Evolutionary conservation across 1,284 basidiomycete species (phyloP), one percentile per base, ranked within the genome.

Genomic region (Kwoniella shivajii): DNA sequence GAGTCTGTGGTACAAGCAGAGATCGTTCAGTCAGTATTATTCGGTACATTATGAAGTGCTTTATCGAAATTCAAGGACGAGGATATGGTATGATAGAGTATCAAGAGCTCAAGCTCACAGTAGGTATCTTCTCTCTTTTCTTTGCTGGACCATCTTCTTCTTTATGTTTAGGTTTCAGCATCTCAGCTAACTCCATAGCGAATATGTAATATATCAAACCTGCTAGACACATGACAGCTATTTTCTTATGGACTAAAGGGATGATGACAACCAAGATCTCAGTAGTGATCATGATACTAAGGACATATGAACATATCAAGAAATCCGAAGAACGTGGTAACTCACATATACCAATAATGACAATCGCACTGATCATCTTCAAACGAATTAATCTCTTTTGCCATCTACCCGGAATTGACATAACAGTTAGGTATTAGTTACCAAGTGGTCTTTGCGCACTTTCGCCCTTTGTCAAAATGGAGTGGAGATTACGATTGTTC

Each of bases 131-230:
- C 50, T 66, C 66, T 38, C 61, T 44, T 27, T 56, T 49, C 43
- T 65, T 61, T 5, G 61, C 57, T 18, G 62, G 59, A 18, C 65
- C 50, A 36, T 65, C 62, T 20, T 67, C 59, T 22, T 68, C 60
- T 27, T 59, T 44, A 24, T 56, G 44, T 20, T 57, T 52, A 18
- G 56, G 33, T 38, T 64, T 62, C 36, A 71, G 52, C 55, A 68
- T 62, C 2, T 27, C 55, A 1, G 57, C 52, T 22, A 73, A 37
- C 29, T 70, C 60, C 6, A 63, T 64, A 4, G 68, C 68, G 42
- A 73, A 46, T 14, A 67, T 47, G 53, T 68, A 70, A 53, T 71
- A 73, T 11, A 73, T 67, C 49, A 65, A 36, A 6, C 56, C 68
- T 1, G 63, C 64, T 3, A 73, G 59, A 45, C 67, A 68, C 6